These are phyloP conservation scores for Grosmannia clavigera DNA, from an alignment of 2,329 filamentous ascomycete species.

Conservation along the genomic window DNA sequence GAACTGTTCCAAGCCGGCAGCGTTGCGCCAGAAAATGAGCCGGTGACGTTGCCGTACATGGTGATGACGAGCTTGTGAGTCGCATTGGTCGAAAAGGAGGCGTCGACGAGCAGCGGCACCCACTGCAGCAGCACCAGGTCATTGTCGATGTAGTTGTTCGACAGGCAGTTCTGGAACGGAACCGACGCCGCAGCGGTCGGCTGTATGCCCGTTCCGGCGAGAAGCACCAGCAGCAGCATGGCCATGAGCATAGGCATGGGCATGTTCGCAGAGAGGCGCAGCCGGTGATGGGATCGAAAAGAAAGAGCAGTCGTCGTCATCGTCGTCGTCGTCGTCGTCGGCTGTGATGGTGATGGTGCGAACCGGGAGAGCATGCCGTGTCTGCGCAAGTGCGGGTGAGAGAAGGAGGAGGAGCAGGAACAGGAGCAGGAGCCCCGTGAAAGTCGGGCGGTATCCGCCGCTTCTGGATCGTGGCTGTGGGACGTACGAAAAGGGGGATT, in stretches of 20 bases:
- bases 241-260: not conserved
- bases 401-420: not conserved
- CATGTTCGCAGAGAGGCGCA: not conserved
- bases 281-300: not conserved
- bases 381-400: too few species aligned
- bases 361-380: too few species aligned
- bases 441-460: too few species aligned
- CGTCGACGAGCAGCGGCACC: constrained; percentile 61
- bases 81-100: constrained; percentile 47
- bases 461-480: not conserved
- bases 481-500: not conserved
- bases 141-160: constrained; percentile 33
- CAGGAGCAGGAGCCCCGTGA: too few species aligned
- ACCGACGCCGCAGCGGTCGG: constrained; percentile 53
- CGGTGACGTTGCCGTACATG: constrained; percentile 85
- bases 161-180: constrained; percentile 75
- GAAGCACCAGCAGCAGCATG: constrained; percentile 24
- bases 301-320: too few species aligned
- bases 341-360: too few species aligned
- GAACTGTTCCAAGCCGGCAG: constrained; percentile 49
- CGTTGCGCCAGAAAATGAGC: constrained; percentile 42
- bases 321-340: too few species aligned
- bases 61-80: constrained; percentile 61
- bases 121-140: constrained; percentile 61
- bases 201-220: constrained; percentile 24